Percentiles rank a stretch among this genome's conserved stretches.
Conservation (phyloP, 2,329 filamentous ascomycete genomes). For the Fusarium newnesense region DNA sequence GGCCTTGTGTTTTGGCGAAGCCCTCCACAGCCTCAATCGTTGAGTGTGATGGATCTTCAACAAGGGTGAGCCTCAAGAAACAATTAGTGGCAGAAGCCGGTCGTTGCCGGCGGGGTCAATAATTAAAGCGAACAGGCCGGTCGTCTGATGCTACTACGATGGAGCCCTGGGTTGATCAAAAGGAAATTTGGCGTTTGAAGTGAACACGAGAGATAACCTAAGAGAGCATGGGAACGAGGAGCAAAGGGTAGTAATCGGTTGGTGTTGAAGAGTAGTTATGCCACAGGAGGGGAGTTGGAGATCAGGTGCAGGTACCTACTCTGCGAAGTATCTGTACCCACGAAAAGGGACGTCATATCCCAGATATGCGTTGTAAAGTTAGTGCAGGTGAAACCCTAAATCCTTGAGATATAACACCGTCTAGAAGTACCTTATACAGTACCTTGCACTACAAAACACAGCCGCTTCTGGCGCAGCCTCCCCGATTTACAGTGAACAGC, state of each 20-base stretch:
- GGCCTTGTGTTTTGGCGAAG: background rate
- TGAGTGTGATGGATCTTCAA: slow-evolving; percentile 11
- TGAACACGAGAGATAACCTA: background rate
- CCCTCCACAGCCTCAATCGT: background rate
- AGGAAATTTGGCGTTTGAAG: background rate
- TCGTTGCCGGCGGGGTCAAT: slow-evolving; percentile 25
- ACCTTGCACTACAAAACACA: slow-evolving; percentile 18
- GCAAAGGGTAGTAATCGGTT: slow-evolving; percentile 2
- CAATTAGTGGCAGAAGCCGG: slow-evolving; percentile 19
- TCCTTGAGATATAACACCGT: background rate
- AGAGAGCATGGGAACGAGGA: background rate
- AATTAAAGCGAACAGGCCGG: background rate
- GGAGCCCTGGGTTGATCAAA: background rate
- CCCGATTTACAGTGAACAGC: background rate
- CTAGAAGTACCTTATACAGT: slow-evolving; percentile 22
- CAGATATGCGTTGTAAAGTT: slow-evolving; percentile 4
- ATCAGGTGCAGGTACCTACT: slow-evolving; percentile 21
- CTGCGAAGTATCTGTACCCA: slow-evolving; percentile 26
- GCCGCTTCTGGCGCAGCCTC: background rate
- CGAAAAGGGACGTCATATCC: slow-evolving; percentile 27
- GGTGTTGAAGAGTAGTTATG: slow-evolving; percentile 24
- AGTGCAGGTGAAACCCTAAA: slow-evolving; percentile 2
- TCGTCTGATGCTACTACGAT: slow-evolving; percentile 9
- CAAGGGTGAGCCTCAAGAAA: background rate
- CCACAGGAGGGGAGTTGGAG: slow-evolving; percentile 7